These are phyloP conservation scores for Epithemia pelagica DNA, from an alignment of 108 stramenopile species.

Conservation along the genomic window DNA sequence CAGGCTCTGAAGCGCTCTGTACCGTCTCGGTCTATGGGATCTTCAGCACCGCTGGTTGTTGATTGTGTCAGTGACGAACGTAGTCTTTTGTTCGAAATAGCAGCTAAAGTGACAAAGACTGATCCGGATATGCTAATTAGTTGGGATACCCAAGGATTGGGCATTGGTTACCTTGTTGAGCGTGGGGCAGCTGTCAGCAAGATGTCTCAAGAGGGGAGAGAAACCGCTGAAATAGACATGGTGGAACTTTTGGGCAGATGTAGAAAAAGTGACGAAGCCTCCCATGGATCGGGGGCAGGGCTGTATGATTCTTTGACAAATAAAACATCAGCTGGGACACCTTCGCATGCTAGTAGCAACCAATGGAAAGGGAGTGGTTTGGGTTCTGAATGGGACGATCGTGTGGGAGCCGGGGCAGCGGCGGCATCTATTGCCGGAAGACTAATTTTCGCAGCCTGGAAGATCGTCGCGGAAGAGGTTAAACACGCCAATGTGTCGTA, in stretches of 20 bases:
- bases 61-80: slow-evolving; percentile 54
- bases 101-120: slow-evolving; percentile 57
- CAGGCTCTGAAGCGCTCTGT: slow-evolving; percentile 19
- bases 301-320: background rate
- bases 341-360: background rate
- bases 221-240: slow-evolving; percentile 52
- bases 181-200: slow-evolving; percentile 44
- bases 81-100: slow-evolving; percentile 51
- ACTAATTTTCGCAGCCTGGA: slow-evolving; percentile 71
- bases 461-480: slow-evolving; percentile 78
- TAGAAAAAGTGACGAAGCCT: slow-evolving; percentile 18
- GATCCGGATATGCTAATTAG: slow-evolving; percentile 80
- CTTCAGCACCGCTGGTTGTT: slow-evolving; percentile 29
- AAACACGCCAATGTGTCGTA: slow-evolving; percentile 85
- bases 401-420: slow-evolving; percentile 84
- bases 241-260: slow-evolving; percentile 71
- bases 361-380: slow-evolving; percentile 72
- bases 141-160: slow-evolving; percentile 84
- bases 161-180: slow-evolving; percentile 79
- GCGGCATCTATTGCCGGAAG: slow-evolving; percentile 82
- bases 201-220: slow-evolving; percentile 2
- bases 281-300: background rate
- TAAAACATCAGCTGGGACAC: background rate
- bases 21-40: slow-evolving; percentile 37
- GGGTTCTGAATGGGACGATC: slow-evolving; percentile 82